Evolutionary conservation across 305 asterid genomes (phyloP), one percentile per base, ranked within the genome.

Genomic region (Fraxinus albicans): DNA sequence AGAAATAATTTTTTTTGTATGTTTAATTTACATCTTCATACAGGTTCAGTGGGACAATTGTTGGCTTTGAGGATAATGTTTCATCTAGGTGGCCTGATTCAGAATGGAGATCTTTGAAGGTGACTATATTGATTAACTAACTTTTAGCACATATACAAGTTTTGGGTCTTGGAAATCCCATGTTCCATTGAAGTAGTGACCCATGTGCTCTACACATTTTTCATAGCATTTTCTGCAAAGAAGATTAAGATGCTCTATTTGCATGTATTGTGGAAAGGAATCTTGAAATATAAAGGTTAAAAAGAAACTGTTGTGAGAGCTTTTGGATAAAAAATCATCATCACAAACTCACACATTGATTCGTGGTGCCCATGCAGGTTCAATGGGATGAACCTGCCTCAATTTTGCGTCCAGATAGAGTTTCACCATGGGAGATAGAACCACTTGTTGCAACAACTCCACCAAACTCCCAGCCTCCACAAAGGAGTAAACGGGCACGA

Each of bases 31-130:
- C 77, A 63, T 83, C 60, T 80, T 72, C 19, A 63, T 86, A 36
- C 90, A 96, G 99, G 94, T 96, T 94, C 88, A 93, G 95, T 86
- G 98, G 99, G 87, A 96, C 99, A 47, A 93, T 96, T 69, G 97
- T 96, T 85, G 99, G 98, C 44, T 90, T 93, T 36, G 97, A 88
- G 73, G 91, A 92, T 82, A 84, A 79, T 80, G 82, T 90, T 60
- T 86, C 96, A 38, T 91, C 93, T 35, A 80, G 92, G 82, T 95
- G 99, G 97, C 93, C 94, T 79, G 92, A 93, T 89, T 95, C 99
- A 31, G 92, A 92, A 72, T 95, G 99, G 99, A 93, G 99, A 89
- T 92, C 93, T 82, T 89, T 93, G 77, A 95, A 94, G 98, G 99
- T 95, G 81, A 86, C 35, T 40, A 27, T 25, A 77, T 23, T 4